Base-by-base conservation (phyloP, 2,329 filamentous ascomycete genomes). In the Nemania sp. region DNA sequence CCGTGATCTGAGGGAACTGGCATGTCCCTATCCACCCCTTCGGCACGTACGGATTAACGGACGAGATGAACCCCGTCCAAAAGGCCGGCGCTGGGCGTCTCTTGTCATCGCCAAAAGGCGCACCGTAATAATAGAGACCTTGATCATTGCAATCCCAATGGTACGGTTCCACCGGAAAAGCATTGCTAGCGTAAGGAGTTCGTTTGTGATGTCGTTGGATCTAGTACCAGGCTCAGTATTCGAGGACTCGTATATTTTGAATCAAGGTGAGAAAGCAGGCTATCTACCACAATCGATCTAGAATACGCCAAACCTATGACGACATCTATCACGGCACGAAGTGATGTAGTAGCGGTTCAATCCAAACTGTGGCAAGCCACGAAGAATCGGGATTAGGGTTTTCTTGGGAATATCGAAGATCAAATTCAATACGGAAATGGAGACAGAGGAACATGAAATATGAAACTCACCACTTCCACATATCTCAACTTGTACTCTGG, bases 131-230 rank as follows among this genome's bases (percentile, higher is more conserved):
- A 71, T 84, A 91, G 1, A 92, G 77, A 0, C 80, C 85, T 62
- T 86, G 78, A 59, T 91, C 84, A 51, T 83, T 75, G 68, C 90
- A 94, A 66, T 86, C 72, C 90, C 89, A 94, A 15, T 75, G 73
- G 66, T 90, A 89, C 0, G 82, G 74, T 68, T 94, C 90, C 1
- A 81, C 74, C 0, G 89, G 89, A 63, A 94, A 93, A 0, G 84
- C 83, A 67, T 94, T 95, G 48, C 80, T 78, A 1, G 87, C 82
- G 68, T 94, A 94, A 0, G 89, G 89, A 0, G 89, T 94, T 19
- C 90, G 82, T 68, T 94, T 94, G 71, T 94, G 90, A 68, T 94
- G 90, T 46, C 90, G 82, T 66, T 94, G 90, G 44, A 92, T 88
- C 79, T 86, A 14, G 20, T 7, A 26, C 14, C 11, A 5, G 6